Evolutionary conservation across 768 basidiomycete species (phyloP).

Genomic region (Xerocomellus amylosporus): DNA sequence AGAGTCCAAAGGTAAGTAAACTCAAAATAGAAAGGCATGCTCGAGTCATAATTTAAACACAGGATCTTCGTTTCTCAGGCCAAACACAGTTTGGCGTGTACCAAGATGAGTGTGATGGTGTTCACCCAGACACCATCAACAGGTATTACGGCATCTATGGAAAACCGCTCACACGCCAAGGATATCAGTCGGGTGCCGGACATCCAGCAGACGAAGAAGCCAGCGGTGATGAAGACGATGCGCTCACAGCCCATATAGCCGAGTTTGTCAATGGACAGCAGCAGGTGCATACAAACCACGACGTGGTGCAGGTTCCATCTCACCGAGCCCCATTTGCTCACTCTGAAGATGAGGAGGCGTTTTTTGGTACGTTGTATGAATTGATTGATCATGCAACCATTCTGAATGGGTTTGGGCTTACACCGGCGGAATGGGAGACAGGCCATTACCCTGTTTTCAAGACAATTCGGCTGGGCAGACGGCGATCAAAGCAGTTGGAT

Average conservation of each 20-base stretch:
- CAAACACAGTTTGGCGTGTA: slow-evolving; percentile 11
- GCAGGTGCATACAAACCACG: neutral
- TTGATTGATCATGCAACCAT: neutral
- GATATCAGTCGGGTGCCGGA: neutral
- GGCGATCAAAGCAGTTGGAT: neutral
- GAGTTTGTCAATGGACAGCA: neutral
- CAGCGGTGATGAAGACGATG: neutral
- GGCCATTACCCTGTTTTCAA: slow-evolving; percentile 10
- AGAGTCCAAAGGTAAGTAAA: slow-evolving; percentile 2
- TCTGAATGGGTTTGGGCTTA: slow-evolving; percentile 13
- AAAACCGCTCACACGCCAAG: neutral
- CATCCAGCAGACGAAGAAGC: slow-evolving; percentile 1
- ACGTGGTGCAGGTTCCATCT: neutral
- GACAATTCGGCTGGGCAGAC: slow-evolving; percentile 1
- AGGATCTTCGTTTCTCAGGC: slow-evolving; percentile 15
- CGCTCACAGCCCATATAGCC: neutral
- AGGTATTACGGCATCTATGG: neutral
- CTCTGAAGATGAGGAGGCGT: neutral
- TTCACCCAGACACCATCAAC: neutral
- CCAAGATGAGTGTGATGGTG: slow-evolving; percentile 1
- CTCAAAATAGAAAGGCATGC: too few species aligned
- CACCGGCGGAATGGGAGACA: slow-evolving; percentile 16
- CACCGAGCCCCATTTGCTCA: slow-evolving; percentile 9
- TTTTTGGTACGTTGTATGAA: neutral
- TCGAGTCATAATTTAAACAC: too few species aligned